These are phyloP conservation scores for Choanephora cucurbitarum DNA, from an alignment of 371 early-diverging fungal species.

Conservation along the genomic window DNA sequence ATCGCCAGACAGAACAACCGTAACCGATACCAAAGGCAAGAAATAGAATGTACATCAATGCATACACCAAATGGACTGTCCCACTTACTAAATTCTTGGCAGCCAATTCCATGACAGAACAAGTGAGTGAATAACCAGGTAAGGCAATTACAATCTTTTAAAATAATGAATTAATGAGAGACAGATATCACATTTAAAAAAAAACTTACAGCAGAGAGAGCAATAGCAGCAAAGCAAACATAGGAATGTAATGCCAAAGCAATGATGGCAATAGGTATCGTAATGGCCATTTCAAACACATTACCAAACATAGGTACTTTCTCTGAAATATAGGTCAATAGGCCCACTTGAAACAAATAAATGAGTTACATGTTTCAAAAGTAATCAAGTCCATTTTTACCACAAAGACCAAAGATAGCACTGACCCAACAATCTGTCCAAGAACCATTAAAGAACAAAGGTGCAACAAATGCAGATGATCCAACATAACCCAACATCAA, in stretches of 20 bases:
- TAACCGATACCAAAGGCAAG: constrained; percentile 77
- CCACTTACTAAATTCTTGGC: constrained; percentile 84
- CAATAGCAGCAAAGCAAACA: constrained; percentile 62
- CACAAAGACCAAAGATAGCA: constrained; percentile 56
- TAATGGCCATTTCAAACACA: constrained; percentile 65
- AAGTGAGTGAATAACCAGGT: constrained; percentile 72
- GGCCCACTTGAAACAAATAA: constrained; percentile 39
- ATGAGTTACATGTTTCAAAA: no score
- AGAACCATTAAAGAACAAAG: constrained; percentile 65
- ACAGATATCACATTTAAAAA: no score
- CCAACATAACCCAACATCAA: constrained; percentile 58
- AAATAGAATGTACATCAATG: constrained; percentile 72
- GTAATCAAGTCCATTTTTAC: no score
- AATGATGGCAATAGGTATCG: constrained; percentile 62
- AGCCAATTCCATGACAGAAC: constrained; percentile 76
- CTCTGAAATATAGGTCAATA: constrained; percentile 62
- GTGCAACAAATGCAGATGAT: constrained; percentile 61
- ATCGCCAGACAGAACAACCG: constrained; percentile 52
- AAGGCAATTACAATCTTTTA: constrained; percentile 66
- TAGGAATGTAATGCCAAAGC: constrained; percentile 48
- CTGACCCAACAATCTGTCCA: constrained; percentile 66
- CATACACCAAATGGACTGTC: constrained; percentile 71
- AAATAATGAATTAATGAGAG: no score
- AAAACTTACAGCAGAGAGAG: constrained; percentile 51
- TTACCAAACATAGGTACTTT: constrained; percentile 63